Base-by-base conservation (phyloP, 106 monocot species). In the Vanilla planifolia region DNA sequence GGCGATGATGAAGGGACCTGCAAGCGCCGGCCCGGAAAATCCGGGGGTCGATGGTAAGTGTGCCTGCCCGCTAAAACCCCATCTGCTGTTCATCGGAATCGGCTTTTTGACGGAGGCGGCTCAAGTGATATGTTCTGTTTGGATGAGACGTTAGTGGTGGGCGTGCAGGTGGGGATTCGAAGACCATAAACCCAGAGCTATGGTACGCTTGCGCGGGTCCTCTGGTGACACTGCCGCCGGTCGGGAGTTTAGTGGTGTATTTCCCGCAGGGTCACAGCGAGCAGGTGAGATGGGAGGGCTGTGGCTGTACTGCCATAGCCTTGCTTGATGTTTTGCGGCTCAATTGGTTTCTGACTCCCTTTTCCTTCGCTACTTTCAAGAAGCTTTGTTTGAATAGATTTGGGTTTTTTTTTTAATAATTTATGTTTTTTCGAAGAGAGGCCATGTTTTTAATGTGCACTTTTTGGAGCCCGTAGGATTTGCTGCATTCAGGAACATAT, bases 201-300 rank as follows among this genome's bases (percentile, higher is more conserved):
- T 82, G 82, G 82, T 65, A 77, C 62, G 82, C 82, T 33, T 82
- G 82, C 66, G 82, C 82, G 33, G 82, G 82, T 37, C 82, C 77
- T 25, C 70, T 82, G 60, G 72, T 82, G 59, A 55, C 65, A 41
- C 61, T 82, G 57, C 82, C 82, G 23, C 77, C 77, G 40, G 77
- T 70, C 43, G 85, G 89, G 43, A 89, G 85, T 67, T 78, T 89
- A 66, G 89, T 89, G 44, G 75, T 85, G 43, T 89, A 89, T 73
- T 81, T 81, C 70, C 85, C 89, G 7, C 89, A 89, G 55, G 89
- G 89, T 5, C 82, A 82, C 73, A 72, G 72, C 28, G 82, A 82
- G 70, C 82, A 77, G 77, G 73, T 82, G 55, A 32, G 40, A 57
- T 6, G 20, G n/a, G n/a, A n/a, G n/a, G n/a, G n/a, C n/a, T n/a